Evolutionary conservation across 352 stramenopile species (phyloP), one percentile per base, ranked within the genome.

Genomic region (Phytophthora tubulina): DNA sequence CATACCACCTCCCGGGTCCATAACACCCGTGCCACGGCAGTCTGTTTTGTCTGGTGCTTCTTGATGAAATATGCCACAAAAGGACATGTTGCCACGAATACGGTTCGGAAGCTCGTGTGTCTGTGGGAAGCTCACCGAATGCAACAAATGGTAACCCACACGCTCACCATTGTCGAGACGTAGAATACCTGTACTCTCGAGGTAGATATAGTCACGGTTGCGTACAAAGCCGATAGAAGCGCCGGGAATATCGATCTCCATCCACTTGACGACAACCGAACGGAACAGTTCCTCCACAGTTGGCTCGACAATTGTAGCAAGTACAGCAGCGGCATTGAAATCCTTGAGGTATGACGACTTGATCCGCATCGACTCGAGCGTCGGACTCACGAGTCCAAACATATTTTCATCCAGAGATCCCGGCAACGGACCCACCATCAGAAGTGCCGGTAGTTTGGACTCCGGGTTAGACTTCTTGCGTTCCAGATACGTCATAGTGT

Each of bases 241-340:
- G n/a, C 53, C 48, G 4, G 70, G 75, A 39, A 70, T 66, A 13
- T 67, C 72, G 32, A 75, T 69, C 67, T 82, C 75, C 62, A 82
- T 77, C 75, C 71, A 82, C 59, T 82, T 82, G 38, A 82, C 55
- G 17, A 73, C 63, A 6, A 84, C 52, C 36, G 68, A 69, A 0
- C 66, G 72, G 41, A 89, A 88, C 6, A 82, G 82, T 6, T 85
- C 71, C 31, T 84, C 76, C 8, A 53, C 32, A 2, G 75, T 89
- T 14, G 82, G 82, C n/a, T 78, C 61, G 27, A 81, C 68, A 6
- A 90, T 70, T 0, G 72, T 81, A 4, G 70, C 76, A 2, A 92
- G 53, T n/a, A 92, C 70, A 0, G 77, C 80, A 3, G 78, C 74
- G 46, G 81, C 77, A 13, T 65, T 73, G 33, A 76, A 76, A n/a